Evolutionary conservation across 495 filamentous ascomycete genomes (phyloP), one percentile per base, ranked within the genome.

Genomic region (Lineolata rhizophorae): DNA sequence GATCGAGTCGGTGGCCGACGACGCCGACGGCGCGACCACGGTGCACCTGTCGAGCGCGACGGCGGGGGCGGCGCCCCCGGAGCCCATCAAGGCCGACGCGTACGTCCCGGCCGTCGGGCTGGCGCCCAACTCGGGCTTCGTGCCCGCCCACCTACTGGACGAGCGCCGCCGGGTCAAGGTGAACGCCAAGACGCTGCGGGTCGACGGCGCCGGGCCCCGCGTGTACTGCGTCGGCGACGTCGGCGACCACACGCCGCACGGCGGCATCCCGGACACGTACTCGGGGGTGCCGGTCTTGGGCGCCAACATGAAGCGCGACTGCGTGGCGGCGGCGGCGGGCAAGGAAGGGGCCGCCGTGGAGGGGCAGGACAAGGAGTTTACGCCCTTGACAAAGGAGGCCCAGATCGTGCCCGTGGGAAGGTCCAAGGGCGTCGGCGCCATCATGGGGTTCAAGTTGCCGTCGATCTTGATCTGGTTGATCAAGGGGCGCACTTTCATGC

Each of bases 401-500:
- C 52, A 55, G 43, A 36, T 64, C 24, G 61, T 67, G 29, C 66
- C 70, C 0, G 57, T 72, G 35, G 70, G 68, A 0, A 44, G 39
- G 22, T 54, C 44, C 21, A 58, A 55, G 29, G 66, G 65, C 9
- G 64, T 74, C 20, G 70, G 68, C 2, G 61, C 62, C 1, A 54
- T 56, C 1, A 58, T 60, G 44, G 67, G 68, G 0, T 67, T 40
- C 31, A 38, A 41, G 27, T 3, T 72, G 33, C 69, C 69, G 0
- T 60, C 66, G 20, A 59, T 58, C 18, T 33, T 65, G 28, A 61
- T 74, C 4, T 67, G 62, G 58, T 37, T 61, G 46, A 53, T 71
- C 35, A 75, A 75, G 46, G 70, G 68, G 18, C 48, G 64, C 36
- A 64, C 73, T 44, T 74, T 72, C 37, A 63, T 65, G 55, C 26